These are phyloP conservation scores for Wilcoxina mikolae DNA, from an alignment of 495 filamentous ascomycete species.

Conservation along the genomic window DNA sequence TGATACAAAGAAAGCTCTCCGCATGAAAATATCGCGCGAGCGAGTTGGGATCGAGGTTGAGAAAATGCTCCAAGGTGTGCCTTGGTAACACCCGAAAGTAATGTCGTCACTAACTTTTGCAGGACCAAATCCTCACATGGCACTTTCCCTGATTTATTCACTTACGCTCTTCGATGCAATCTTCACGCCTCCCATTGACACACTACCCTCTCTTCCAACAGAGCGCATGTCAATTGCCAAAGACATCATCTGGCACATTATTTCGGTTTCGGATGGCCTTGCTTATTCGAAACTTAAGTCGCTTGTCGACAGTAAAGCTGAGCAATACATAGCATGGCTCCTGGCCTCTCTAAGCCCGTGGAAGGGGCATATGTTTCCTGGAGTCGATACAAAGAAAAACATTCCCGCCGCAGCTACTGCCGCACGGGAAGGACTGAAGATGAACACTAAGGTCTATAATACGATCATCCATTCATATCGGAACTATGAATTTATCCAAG, in stretches of 20 bases:
- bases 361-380: constrained; percentile 36
- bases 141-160: constrained; percentile 57
- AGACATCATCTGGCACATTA: background rate
- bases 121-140: constrained; percentile 54
- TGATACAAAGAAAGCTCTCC: constrained; percentile 45
- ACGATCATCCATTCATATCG: constrained; percentile 49
- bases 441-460: constrained; percentile 53
- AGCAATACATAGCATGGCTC: constrained; percentile 57
- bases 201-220: constrained; percentile 23
- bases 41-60: constrained; percentile 67
- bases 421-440: constrained; percentile 64
- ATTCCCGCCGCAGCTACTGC: constrained; percentile 39
- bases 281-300: background rate
- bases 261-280: background rate
- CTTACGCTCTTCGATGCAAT: constrained; percentile 65
- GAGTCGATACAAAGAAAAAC: constrained; percentile 34
- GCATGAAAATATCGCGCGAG: constrained; percentile 81
- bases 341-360: constrained; percentile 64
- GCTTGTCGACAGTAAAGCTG: constrained; percentile 19
- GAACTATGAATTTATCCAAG: constrained; percentile 44
- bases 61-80: constrained; percentile 71
- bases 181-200: constrained; percentile 50
- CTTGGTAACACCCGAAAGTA: background rate
- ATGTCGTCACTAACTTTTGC: background rate
- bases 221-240: constrained; percentile 23